phyloP scores from a whole-genome alignment of 768 basidiomycete genomes.

The Gymnopilus dilepis region DNA sequence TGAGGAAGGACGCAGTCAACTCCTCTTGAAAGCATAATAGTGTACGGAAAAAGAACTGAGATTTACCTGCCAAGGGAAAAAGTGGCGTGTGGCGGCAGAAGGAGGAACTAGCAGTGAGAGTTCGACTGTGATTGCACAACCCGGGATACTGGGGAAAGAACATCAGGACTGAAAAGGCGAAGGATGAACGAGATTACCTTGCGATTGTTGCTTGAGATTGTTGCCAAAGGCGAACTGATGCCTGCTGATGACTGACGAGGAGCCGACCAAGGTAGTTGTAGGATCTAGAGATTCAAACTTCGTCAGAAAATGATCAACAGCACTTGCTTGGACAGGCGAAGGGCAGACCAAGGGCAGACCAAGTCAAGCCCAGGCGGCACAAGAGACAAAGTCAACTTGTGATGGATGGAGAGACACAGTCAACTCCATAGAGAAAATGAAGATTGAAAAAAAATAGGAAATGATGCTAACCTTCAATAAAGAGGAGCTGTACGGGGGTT shows the following conservation, averaged over 20 bases:
- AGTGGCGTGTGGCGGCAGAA: not conserved
- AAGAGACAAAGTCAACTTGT: conserved; percentile 1
- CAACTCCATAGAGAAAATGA: not conserved
- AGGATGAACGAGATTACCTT: too few relatives aligned
- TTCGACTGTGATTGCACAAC: too few relatives aligned
- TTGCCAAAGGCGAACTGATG: too few relatives aligned
- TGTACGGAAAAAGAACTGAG: not conserved
- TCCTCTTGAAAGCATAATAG: not conserved
- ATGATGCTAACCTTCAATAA: too few relatives aligned
- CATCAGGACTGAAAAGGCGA: too few relatives aligned
- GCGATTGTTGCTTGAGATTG: too few relatives aligned
- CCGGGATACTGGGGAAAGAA: too few relatives aligned
- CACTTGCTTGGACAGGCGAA: not conserved
- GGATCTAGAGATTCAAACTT: too few relatives aligned
- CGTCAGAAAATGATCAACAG: not conserved
- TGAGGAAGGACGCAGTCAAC: not conserved
- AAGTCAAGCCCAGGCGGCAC: not conserved
- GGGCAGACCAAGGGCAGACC: not conserved
- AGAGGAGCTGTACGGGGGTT: too few relatives aligned
- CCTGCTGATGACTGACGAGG: too few relatives aligned
- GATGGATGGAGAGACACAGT: not conserved
- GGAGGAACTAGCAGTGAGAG: too few relatives aligned
- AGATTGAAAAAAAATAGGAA: not conserved
- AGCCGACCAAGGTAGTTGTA: too few relatives aligned
- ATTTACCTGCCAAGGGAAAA: not conserved